Percentiles rank a stretch among this genome's conserved stretches.
Conservation (phyloP, 768 basidiomycete species). For the Suillus sp. region DNA sequence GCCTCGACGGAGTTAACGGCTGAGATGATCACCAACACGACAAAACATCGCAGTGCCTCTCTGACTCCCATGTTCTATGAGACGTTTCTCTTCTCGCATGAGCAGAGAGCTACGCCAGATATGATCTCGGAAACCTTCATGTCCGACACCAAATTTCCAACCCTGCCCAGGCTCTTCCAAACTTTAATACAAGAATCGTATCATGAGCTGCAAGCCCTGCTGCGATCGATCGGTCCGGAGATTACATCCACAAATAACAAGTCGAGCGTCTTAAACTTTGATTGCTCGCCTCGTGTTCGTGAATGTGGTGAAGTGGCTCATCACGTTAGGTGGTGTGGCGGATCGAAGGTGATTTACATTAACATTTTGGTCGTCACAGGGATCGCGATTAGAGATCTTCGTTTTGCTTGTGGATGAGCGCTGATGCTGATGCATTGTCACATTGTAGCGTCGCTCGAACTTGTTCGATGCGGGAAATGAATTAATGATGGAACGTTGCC, state of each 20-base stretch:
- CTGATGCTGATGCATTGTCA: neutral
- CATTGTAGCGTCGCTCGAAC: neutral
- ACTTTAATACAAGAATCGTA: neutral
- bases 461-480: neutral
- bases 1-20: conserved; percentile 2
- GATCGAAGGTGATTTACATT: conserved; percentile 6
- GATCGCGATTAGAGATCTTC: conserved; percentile 7
- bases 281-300: conserved; percentile 7
- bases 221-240: neutral
- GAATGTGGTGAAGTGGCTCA: neutral
- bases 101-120: neutral
- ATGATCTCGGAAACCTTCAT: neutral
- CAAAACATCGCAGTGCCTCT: neutral
- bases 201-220: neutral
- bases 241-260: neutral
- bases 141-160: neutral
- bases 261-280: neutral
- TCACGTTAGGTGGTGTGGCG: neutral
- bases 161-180: neutral
- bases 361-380: neutral
- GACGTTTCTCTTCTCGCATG: neutral
- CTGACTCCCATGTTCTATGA: neutral
- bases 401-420: neutral
- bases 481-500: neutral
- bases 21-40: neutral